These are phyloP conservation scores for Macrotyloma uniflorum DNA, from an alignment of 306 rosid species.

Conservation along the genomic window DNA sequence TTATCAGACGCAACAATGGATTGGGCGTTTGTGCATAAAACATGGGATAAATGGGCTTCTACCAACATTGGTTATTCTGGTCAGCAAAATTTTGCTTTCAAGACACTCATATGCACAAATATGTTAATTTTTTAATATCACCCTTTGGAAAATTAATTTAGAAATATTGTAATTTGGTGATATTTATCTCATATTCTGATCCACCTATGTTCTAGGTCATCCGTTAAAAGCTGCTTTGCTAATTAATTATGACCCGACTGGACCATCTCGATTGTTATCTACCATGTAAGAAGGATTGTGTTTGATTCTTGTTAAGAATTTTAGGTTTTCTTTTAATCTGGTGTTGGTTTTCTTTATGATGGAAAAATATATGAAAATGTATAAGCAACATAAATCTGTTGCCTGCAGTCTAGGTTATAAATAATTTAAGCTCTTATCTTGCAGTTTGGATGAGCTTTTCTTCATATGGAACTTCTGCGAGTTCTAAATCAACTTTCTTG, in stretches of 20 bases:
- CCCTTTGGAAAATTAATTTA: not conserved
- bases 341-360: not conserved
- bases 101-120: not conserved
- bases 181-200: not conserved
- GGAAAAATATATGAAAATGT: conserved; percentile 13
- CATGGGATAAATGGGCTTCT: conserved; percentile 94
- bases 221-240: conserved; percentile 84
- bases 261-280: conserved; percentile 89
- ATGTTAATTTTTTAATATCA: not conserved
- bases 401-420: not conserved
- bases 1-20: conserved; percentile 56
- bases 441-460: not conserved
- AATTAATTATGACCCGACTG: conserved; percentile 82
- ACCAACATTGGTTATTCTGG: conserved; percentile 71
- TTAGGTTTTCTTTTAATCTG: not conserved
- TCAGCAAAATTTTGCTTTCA: conserved; percentile 32
- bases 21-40: conserved; percentile 72
- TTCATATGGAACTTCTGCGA: not conserved
- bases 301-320: conserved; percentile 2
- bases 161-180: not conserved
- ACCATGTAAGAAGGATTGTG: conserved; percentile 63
- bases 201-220: conserved; percentile 43
- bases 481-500: not conserved
- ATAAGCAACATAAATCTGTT: not conserved
- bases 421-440: not conserved